Conservation (phyloP, 495 filamentous ascomycete species). For the Neurospora sp. region DNA sequence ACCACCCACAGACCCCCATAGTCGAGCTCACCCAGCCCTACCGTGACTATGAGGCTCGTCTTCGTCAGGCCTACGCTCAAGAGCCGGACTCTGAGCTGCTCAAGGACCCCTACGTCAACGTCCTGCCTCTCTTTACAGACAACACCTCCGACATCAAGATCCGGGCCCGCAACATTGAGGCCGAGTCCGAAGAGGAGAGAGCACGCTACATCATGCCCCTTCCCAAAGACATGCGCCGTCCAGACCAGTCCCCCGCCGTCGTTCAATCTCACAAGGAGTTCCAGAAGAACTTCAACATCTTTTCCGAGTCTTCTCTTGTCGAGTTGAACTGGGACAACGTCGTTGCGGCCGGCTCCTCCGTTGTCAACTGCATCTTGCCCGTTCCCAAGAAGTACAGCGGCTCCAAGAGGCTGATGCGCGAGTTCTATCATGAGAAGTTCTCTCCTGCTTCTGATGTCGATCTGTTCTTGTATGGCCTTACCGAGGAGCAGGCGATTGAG, state of each 20-base stretch:
- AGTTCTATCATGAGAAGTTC: slow-evolving; percentile 71
- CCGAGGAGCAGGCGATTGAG: slow-evolving; percentile 60
- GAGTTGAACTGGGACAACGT: slow-evolving; percentile 73
- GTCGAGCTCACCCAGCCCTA: slow-evolving; percentile 54
- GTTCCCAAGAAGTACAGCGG: slow-evolving; percentile 53
- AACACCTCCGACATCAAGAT: slow-evolving; percentile 46
- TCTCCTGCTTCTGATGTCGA: slow-evolving; percentile 78
- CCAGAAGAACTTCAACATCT: slow-evolving; percentile 64
- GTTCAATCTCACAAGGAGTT: slow-evolving; percentile 58
- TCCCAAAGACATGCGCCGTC: slow-evolving; percentile 45
- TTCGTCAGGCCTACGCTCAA: slow-evolving; percentile 66
- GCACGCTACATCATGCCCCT: slow-evolving; percentile 65
- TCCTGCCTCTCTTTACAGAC: slow-evolving; percentile 57
- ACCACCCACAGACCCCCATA: slow-evolving; percentile 45
- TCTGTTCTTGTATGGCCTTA: slow-evolving; percentile 70
- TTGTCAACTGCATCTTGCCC: slow-evolving; percentile 62
- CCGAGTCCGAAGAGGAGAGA: slow-evolving; percentile 49
- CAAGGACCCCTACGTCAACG: slow-evolving; percentile 52
- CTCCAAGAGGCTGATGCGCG: slow-evolving; percentile 55
- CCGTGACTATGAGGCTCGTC: slow-evolving; percentile 53
- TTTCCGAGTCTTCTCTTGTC: slow-evolving; percentile 53
- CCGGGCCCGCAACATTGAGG: slow-evolving; percentile 50
- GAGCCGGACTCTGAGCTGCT: slow-evolving; percentile 48
- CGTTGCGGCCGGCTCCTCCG: slow-evolving; percentile 65
- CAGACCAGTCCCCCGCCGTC: slow-evolving; percentile 51